phyloP scores from a whole-genome alignment of 805 yeast genomes.

The Saccharomycopsis javanensis region DNA sequence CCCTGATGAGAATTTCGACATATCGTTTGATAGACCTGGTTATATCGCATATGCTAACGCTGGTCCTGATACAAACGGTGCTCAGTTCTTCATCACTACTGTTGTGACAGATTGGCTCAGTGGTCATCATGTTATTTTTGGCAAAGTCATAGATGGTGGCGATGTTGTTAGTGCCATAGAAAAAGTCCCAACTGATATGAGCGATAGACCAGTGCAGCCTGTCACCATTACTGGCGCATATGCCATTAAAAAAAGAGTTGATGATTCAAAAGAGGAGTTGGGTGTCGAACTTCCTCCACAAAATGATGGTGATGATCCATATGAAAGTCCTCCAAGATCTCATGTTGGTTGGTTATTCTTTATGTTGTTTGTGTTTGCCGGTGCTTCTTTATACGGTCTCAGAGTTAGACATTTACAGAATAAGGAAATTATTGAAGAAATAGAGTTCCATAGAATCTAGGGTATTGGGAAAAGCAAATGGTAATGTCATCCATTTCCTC shows the following conservation, averaged over 20 bases:
- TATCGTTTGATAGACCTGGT: conserved; percentile 62
- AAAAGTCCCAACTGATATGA: conserved; percentile 36
- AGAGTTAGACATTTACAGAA: conserved; percentile 14
- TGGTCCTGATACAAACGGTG: conserved; percentile 58
- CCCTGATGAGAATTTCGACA: conserved; percentile 65
- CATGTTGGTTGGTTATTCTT: conserved; percentile 15
- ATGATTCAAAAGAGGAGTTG: neutral
- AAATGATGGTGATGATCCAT: conserved; percentile 5
- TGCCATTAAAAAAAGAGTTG: neutral
- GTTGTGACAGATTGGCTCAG: conserved; percentile 43
- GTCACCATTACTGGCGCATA: conserved; percentile 28
- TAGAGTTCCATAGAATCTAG: conserved; percentile 16
- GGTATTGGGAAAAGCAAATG: too few species aligned
- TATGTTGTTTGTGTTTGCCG: conserved; percentile 13
- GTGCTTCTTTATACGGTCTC: conserved; percentile 10
- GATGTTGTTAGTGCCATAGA: conserved; percentile 56
- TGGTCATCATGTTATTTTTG: conserved; percentile 66
- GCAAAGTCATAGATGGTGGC: conserved; percentile 61
- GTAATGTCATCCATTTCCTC: too few species aligned
- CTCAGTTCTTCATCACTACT: conserved; percentile 63
- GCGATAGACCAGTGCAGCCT: conserved; percentile 35
- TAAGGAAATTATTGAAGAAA: conserved; percentile 15
- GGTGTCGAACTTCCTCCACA: conserved; percentile 16
- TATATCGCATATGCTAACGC: conserved; percentile 65
- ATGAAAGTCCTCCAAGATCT: neutral